Evolutionary conservation across 441 rosid species (phyloP).

Genomic region (Aquilaria agallochum): DNA sequence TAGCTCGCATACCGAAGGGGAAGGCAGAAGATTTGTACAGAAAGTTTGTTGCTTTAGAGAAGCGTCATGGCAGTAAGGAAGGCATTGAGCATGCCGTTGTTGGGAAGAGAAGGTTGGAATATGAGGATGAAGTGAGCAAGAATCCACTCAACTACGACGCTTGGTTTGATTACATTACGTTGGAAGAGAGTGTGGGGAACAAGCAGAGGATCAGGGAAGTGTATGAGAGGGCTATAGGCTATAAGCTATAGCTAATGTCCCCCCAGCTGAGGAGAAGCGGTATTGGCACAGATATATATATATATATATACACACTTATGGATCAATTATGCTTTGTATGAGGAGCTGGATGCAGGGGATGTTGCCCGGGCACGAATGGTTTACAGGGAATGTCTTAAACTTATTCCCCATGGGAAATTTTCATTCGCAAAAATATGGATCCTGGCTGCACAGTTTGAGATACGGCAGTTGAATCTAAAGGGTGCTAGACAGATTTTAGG

Average conservation of each 20-base stretch:
- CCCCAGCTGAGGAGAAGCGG: constrained; percentile 77
- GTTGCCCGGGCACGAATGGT: constrained; percentile 63
- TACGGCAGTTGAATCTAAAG: constrained; percentile 60
- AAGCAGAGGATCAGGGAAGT: constrained; percentile 58
- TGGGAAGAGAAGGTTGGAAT: constrained; percentile 81
- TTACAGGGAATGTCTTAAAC: constrained; percentile 71
- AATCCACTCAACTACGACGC: constrained; percentile 66
- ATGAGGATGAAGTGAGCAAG: constrained; percentile 77
- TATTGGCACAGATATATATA: constrained; percentile 85
- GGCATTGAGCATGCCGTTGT: constrained; percentile 64
- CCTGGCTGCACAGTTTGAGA: constrained; percentile 80
- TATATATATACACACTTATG: background rate
- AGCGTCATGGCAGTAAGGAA: constrained; percentile 70
- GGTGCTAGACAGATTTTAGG: constrained; percentile 76
- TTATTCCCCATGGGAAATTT: constrained; percentile 65
- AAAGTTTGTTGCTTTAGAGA: constrained; percentile 78
- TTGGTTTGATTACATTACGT: constrained; percentile 73
- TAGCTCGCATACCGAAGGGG: constrained; percentile 82
- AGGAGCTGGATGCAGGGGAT: constrained; percentile 70
- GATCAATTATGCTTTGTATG: constrained; percentile 73
- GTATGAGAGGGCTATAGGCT: constrained; percentile 63
- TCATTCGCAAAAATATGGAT: constrained; percentile 87
- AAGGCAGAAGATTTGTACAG: constrained; percentile 73
- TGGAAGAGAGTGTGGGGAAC: constrained; percentile 68
- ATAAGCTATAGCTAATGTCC: constrained; percentile 32